These are phyloP conservation scores for Umbelopsis sp. DNA, from an alignment of 192 early-diverging fungal genomes.

Conservation along the genomic window DNA sequence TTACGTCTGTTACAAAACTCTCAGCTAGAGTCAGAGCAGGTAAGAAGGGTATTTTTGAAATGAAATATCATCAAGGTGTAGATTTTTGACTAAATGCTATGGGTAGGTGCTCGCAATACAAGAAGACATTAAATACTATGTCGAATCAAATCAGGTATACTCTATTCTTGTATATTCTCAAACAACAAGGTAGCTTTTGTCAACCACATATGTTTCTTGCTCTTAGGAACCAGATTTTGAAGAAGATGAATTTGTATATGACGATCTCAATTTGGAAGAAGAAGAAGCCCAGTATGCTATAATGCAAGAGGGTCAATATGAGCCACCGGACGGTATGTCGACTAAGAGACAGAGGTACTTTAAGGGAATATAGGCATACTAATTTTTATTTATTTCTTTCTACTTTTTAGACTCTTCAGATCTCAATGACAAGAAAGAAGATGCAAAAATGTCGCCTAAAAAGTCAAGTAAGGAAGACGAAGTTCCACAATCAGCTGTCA, in stretches of 20 bases:
- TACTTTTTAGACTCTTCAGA: background rate
- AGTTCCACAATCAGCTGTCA: background rate
- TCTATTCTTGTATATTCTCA: background rate
- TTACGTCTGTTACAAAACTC: constrained; percentile 93
- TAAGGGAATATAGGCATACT: too few species aligned
- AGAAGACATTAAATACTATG: constrained; percentile 93
- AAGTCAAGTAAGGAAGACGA: constrained; percentile 45
- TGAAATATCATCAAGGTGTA: background rate
- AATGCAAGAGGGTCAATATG: constrained; percentile 66
- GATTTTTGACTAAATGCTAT: background rate
- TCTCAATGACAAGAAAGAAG: constrained; percentile 19
- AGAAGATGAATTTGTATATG: constrained; percentile 93
- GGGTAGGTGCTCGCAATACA: constrained; percentile 74
- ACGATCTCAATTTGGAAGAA: constrained; percentile 90
- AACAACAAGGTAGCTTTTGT: background rate
- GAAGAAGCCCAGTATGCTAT: constrained; percentile 83
- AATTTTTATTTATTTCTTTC: background rate
- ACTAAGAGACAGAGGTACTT: background rate
- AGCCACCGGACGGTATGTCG: constrained; percentile 32
- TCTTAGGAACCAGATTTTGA: constrained; percentile 84
- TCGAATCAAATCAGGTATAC: constrained; percentile 77
- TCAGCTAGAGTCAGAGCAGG: constrained; percentile 83
- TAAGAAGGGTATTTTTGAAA: constrained; percentile 34
- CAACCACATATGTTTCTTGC: background rate
- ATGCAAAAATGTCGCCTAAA: constrained; percentile 34